These are phyloP conservation scores for Dictyostelium firmibasis DNA, from an alignment of 78 protist genomes.

Conservation along the genomic window DNA sequence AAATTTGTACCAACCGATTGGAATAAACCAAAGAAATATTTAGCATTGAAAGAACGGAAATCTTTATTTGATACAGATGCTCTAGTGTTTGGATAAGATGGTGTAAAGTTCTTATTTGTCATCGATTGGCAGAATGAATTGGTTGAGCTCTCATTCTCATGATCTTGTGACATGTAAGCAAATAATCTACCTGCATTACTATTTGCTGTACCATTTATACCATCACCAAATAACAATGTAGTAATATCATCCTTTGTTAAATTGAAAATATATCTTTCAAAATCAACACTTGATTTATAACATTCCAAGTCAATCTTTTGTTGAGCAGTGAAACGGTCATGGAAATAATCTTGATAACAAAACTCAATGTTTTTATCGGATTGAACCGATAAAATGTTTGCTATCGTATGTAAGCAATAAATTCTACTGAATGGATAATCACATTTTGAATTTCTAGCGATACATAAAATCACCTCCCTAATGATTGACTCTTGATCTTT, in stretches of 20 bases:
- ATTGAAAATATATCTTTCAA: not conserved
- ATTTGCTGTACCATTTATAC: not conserved
- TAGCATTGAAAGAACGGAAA: constrained; percentile 24
- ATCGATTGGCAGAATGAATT: not conserved
- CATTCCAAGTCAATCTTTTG: not conserved
- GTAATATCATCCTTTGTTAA: not conserved
- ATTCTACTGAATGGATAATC: constrained; percentile 60
- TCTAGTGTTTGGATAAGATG: constrained; percentile 44
- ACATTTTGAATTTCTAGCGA: not conserved
- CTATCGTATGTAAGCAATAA: not conserved
- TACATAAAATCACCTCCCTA: not conserved
- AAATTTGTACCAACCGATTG: not conserved
- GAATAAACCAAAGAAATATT: not conserved
- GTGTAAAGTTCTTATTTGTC: not conserved
- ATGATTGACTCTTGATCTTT: not conserved
- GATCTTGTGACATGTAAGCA: constrained; percentile 10
- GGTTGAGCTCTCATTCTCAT: constrained; percentile 28
- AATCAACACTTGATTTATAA: not conserved
- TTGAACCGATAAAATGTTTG: not conserved
- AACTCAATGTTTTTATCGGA: not conserved
- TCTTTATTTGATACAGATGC: not conserved
- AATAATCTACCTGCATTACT: not conserved
- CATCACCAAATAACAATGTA: not conserved
- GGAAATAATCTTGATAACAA: not conserved
- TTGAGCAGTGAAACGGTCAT: not conserved